Conservation (phyloP, 2,329 filamentous ascomycete genomes). For the Nemania abortiva region DNA sequence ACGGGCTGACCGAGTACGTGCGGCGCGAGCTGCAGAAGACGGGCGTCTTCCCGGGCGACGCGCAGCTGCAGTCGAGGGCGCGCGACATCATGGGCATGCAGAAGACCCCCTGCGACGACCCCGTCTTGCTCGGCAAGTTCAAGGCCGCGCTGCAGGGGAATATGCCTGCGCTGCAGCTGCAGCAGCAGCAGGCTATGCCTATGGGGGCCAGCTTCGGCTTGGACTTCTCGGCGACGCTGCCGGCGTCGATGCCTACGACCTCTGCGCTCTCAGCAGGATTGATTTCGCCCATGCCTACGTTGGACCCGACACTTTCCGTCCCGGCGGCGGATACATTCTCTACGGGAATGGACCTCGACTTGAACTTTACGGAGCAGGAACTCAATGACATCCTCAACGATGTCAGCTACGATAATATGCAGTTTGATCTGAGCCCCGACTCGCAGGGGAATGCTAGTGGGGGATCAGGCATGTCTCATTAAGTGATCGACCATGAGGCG, state of each 20-base stretch:
- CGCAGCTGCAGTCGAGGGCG: conserved; percentile 60
- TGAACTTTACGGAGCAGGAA: conserved; percentile 49
- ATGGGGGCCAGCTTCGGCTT: conserved; percentile 18
- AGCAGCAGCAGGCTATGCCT: conserved; percentile 12
- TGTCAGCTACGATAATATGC: conserved; percentile 38
- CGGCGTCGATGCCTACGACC: conserved; percentile 23
- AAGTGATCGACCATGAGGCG: conserved; percentile 23
- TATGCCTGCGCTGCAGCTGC: conserved; percentile 3
- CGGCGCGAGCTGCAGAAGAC: conserved; percentile 54
- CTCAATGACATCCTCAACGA: conserved; percentile 49
- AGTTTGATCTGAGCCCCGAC: conserved; percentile 1
- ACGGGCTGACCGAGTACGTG: conserved; percentile 64
- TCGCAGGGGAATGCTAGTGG: conserved; percentile 14
- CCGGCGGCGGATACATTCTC: conserved; percentile 32
- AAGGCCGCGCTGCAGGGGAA: conserved; percentile 57
- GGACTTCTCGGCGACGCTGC: conserved; percentile 25
- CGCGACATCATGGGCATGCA: conserved; percentile 61
- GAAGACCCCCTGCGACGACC: conserved; percentile 67
- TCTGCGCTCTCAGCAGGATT: conserved; percentile 34
- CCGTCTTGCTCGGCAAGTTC: conserved; percentile 65
- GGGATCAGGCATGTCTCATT: conserved; percentile 30
- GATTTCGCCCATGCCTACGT: conserved; percentile 17
- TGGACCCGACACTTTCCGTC: conserved; percentile 19
- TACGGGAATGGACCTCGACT: conserved; percentile 40
- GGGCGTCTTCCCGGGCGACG: conserved; percentile 62